phyloP scores from a whole-genome alignment of 306 rosid genomes.

The Glycine latifolia region DNA sequence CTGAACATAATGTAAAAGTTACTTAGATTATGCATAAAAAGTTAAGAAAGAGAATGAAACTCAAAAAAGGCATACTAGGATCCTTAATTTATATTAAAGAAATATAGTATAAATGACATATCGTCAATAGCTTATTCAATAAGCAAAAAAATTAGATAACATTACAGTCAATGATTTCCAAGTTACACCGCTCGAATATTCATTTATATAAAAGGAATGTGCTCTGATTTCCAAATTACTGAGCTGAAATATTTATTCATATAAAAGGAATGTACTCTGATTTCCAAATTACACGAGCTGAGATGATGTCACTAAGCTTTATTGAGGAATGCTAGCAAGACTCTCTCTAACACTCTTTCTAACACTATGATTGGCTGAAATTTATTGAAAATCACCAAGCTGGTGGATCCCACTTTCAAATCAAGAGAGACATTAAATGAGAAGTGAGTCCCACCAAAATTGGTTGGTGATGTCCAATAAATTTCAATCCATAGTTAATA shows the following conservation, averaged over 20 bases:
- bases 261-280: neutral
- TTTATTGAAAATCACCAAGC: too few relatives aligned
- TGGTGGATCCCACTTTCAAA: too few relatives aligned
- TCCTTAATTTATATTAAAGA: constrained; percentile 10
- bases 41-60: constrained; percentile 17
- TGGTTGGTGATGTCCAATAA: too few relatives aligned
- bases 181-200: neutral
- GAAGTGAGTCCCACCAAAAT: too few relatives aligned
- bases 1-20: constrained; percentile 52
- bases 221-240: too few relatives aligned
- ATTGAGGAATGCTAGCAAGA: too few relatives aligned
- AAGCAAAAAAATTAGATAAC: neutral
- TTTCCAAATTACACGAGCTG: neutral
- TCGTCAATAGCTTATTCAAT: constrained; percentile 13
- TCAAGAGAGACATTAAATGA: too few relatives aligned
- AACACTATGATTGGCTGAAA: too few relatives aligned
- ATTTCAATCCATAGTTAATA: too few relatives aligned
- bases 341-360: too few relatives aligned
- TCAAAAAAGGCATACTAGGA: neutral
- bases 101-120: neutral
- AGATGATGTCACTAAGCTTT: neutral
- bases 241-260: too few relatives aligned
- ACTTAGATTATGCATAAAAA: constrained; percentile 25
- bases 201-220: too few relatives aligned
- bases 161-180: neutral